Percentiles rank a stretch among this genome's conserved stretches.
These are phyloP conservation scores for Trichoderma gracile DNA, from an alignment of 2,329 filamentous ascomycete genomes.

Conservation along the genomic window DNA sequence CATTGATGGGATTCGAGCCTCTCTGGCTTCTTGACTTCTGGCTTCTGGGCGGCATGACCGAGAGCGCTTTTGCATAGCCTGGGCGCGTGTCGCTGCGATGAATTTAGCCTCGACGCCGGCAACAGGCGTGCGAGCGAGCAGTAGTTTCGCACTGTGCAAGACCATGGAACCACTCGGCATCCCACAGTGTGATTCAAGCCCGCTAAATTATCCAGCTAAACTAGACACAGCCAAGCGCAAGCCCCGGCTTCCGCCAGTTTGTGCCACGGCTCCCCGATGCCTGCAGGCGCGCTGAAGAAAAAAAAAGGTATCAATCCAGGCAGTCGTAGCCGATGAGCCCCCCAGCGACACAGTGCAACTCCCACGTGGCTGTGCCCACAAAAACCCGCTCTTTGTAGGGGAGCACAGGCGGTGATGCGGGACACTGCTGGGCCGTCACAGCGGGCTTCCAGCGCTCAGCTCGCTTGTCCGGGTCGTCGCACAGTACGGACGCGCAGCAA, in stretches of 20 bases:
- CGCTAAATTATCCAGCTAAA: background rate
- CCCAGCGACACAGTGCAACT: conserved; percentile 1
- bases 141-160: background rate
- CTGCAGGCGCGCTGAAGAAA: background rate
- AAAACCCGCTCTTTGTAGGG: background rate
- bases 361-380: background rate
- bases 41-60: background rate
- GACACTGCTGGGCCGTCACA: too few species aligned
- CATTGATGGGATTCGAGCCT: background rate
- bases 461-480: background rate
- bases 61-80: background rate
- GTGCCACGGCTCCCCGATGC: conserved; percentile 11
- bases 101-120: conserved; percentile 4
- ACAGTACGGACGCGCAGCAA: background rate
- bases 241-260: conserved; percentile 13
- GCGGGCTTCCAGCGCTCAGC: too few species aligned
- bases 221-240: background rate
- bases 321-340: background rate
- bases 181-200: too few species aligned
- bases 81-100: background rate
- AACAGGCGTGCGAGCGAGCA: background rate
- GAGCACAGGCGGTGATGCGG: too few species aligned
- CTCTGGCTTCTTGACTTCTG: too few species aligned
- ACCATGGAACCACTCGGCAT: too few species aligned
- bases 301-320: background rate